These are phyloP conservation scores for Phytophthora sojae DNA, from an alignment of 352 stramenopile genomes.

Conservation along the genomic window DNA sequence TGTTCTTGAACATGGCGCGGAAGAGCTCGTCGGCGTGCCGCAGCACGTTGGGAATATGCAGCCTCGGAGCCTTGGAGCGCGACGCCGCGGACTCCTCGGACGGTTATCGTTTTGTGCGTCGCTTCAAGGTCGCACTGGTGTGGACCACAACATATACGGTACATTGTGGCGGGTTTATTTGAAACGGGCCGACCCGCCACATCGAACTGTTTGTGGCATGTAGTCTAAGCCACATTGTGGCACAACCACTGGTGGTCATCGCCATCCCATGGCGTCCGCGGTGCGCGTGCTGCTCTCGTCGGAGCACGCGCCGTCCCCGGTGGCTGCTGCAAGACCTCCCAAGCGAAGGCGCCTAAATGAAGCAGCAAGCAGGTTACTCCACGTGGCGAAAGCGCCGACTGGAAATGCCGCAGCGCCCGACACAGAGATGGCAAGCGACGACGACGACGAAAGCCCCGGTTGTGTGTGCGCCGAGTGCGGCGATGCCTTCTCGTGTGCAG, in stretches of 20 bases:
- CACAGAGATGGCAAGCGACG: conserved; percentile 1
- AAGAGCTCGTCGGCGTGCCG: neutral
- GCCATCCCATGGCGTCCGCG: conserved; percentile 14
- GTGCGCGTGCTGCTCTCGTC: conserved; percentile 15
- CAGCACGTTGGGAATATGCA: conserved; percentile 9
- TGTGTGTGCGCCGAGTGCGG: conserved; percentile 31
- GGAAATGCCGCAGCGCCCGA: neutral
- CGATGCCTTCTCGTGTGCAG: conserved; percentile 6
- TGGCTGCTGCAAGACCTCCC: neutral
- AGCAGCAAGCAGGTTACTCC: neutral
- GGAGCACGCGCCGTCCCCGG: neutral
- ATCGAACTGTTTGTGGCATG: neutral
- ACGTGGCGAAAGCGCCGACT: neutral
- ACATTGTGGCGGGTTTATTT: no score
- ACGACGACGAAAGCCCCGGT: neutral
- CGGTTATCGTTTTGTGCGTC: conserved; percentile 24
- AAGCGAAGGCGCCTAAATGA: conserved; percentile 26
- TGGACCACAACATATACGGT: no score
- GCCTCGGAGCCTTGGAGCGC: neutral
- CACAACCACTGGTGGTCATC: neutral
- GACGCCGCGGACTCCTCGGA: conserved; percentile 6
- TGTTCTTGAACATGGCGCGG: conserved; percentile 97
- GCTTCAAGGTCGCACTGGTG: neutral
- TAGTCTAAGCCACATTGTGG: neutral
- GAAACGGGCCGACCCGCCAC: no score